Base-by-base conservation (phyloP, 176 grass and related monocot genomes). In the Triticum turgidum region DNA sequence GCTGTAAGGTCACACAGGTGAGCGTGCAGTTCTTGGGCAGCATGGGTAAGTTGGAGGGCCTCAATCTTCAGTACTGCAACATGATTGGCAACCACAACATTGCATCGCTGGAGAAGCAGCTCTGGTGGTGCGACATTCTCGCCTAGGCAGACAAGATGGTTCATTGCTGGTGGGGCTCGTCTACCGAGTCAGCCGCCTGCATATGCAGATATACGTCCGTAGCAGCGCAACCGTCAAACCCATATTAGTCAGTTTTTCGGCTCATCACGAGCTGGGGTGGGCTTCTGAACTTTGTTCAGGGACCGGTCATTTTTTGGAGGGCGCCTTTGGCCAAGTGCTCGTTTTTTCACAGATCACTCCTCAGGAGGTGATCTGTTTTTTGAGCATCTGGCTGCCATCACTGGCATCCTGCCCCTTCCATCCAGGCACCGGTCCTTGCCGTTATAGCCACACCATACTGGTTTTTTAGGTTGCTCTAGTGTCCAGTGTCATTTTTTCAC, bases 71-170 rank as follows among this genome's bases (percentile, higher is more conserved):
- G 79, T 94, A 85, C 80, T 99, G 97, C 91, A 87, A 90, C 82
- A 85, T 91, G 84, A 92, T 94, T 29, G 85, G 90, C 33, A 91
- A 76, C 68, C 61, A 91, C 61, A 90, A 76, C 82, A 82, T 94
- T 47, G 87, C 89, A 83, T 85, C 83, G 9, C 76, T 99, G 51
- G 90, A 93, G 90, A 90, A 96, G 85, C 73, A 91, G 80, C 85
- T 99, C 79, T 97, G 90, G 90, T 99, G 90, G 97, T 99, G 97
- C 32, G 94, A 94, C 81, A 94, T 99, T 86, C 85, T 99, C 64
- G 87, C 70, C 56, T 99, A 97, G 91, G 58, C 77, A 77, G 12
- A 69, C 29, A 89, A 82, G 66, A 39, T 61, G 82, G 73, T 77
- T 29, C 21, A 21, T 75, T 69, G 75, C 74, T 63, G 85, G 82